Evolutionary conservation across 805 yeast genomes (phyloP).

Genomic region (Candida odintsovae): DNA sequence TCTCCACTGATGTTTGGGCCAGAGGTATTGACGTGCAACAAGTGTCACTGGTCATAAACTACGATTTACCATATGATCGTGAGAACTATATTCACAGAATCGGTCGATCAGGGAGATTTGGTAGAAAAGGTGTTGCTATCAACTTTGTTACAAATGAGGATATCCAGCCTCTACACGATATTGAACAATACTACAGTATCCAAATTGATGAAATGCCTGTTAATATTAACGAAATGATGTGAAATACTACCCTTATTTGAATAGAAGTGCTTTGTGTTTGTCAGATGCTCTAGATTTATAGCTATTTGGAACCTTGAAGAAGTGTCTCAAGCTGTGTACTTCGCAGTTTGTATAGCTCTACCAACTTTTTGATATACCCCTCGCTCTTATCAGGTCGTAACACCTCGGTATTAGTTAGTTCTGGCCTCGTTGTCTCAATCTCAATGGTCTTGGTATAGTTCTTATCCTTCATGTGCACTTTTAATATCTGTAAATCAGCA

Average conservation of each 20-base stretch:
- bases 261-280: background rate
- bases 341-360: conserved; percentile 15
- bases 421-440: conserved; percentile 19
- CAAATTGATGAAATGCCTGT: conserved; percentile 77
- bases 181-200: conserved; percentile 68
- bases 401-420: conserved; percentile 2
- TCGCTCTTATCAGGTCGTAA: conserved; percentile 10
- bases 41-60: conserved; percentile 91
- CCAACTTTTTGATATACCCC: conserved; percentile 13
- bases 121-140: conserved; percentile 97
- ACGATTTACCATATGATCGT: conserved; percentile 86
- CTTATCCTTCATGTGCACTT: conserved; percentile 16
- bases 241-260: background rate
- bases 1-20: conserved; percentile 96
- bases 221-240: conserved; percentile 47
- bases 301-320: background rate
- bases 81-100: conserved; percentile 97
- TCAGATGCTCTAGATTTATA: background rate
- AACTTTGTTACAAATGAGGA: conserved; percentile 86
- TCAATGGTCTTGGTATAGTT: conserved; percentile 20
- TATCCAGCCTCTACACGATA: conserved; percentile 63
- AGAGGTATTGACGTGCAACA: conserved; percentile 99
- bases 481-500: conserved; percentile 16
- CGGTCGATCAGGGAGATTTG: conserved; percentile 98
- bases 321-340: conserved; percentile 15